phyloP scores from a whole-genome alignment of 208 protist species.

The Trypanosomatidae sp. region DNA sequence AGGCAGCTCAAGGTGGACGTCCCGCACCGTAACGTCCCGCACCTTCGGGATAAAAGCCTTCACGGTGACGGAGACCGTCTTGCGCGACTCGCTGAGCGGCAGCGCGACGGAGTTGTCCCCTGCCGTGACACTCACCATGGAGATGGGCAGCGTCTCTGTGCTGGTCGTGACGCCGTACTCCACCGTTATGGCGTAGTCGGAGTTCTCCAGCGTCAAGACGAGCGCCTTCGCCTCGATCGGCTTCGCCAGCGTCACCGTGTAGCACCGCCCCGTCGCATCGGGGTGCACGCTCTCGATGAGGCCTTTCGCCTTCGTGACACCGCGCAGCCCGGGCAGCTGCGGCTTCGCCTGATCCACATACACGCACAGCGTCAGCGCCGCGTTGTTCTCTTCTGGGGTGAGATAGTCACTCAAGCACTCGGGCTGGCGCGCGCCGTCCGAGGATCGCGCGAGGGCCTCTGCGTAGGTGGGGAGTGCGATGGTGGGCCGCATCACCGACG shows the following conservation, averaged over 20 bases:
- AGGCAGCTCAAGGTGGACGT: constrained; percentile 35
- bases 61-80: constrained; percentile 18
- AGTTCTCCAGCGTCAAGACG: constrained; percentile 19
- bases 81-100: constrained; percentile 16
- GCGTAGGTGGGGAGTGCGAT: constrained; percentile 36
- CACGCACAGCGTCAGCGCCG: constrained; percentile 35
- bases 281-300: constrained; percentile 23
- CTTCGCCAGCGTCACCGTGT: constrained; percentile 23
- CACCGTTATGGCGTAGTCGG: constrained; percentile 22
- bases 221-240: constrained; percentile 19
- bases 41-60: constrained; percentile 10
- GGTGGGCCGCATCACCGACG: constrained; percentile 25
- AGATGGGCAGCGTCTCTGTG: constrained; percentile 17
- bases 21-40: constrained; percentile 19
- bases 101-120: constrained; percentile 15
- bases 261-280: constrained; percentile 11
- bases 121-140: constrained; percentile 17
- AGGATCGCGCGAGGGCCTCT: constrained; percentile 10
- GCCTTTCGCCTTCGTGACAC: constrained; percentile 9
- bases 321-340: constrained; percentile 15
- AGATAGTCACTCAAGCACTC: constrained; percentile 32
- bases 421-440: background rate
- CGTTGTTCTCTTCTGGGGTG: constrained; percentile 21
- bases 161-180: constrained; percentile 23
- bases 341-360: constrained; percentile 53